These are phyloP conservation scores for Stemphylium lycopersici DNA, from an alignment of 2,329 filamentous ascomycete species.

Conservation along the genomic window DNA sequence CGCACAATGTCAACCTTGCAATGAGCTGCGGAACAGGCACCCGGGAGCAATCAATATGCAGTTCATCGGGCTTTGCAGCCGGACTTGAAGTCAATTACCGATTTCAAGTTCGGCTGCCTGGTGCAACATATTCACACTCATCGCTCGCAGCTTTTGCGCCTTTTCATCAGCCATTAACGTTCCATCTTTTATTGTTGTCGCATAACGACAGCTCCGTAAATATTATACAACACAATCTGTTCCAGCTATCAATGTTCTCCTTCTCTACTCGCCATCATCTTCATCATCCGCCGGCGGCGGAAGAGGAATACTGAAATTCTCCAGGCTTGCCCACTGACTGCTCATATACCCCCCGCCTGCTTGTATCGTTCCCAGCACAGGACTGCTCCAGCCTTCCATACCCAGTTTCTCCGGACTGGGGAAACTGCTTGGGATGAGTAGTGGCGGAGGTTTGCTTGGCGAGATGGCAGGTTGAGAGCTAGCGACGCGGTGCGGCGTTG, in stretches of 20 bases:
- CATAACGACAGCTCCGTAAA: too few relatives aligned
- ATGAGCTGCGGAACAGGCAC: background rate
- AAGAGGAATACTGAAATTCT: constrained; percentile 44
- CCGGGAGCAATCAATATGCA: background rate
- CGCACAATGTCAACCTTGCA: background rate
- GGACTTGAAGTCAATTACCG: constrained; percentile 16
- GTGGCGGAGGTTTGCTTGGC: constrained; percentile 34
- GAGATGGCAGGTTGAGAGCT: constrained; percentile 29
- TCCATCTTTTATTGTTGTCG: too few relatives aligned
- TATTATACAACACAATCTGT: too few relatives aligned
- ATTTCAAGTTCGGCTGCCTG: constrained; percentile 15
- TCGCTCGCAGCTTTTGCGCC: too few relatives aligned
- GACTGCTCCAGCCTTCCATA: constrained; percentile 37
- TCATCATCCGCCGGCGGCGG: constrained; percentile 27
- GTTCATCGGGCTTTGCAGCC: constrained; percentile 15
- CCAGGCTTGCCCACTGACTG: constrained; percentile 31
- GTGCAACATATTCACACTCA: background rate
- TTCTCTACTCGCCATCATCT: constrained; percentile 9
- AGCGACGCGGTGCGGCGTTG: constrained; percentile 30
- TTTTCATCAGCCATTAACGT: too few relatives aligned
- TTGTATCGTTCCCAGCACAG: constrained; percentile 23
- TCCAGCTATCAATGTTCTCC: too few relatives aligned
- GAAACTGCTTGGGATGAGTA: constrained; percentile 45
- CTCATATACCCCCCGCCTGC: constrained; percentile 8
- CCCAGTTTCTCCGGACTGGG: constrained; percentile 34